Evolutionary conservation across 306 rosid genomes (phyloP).

Genomic region (Gastrolobium villosum): DNA sequence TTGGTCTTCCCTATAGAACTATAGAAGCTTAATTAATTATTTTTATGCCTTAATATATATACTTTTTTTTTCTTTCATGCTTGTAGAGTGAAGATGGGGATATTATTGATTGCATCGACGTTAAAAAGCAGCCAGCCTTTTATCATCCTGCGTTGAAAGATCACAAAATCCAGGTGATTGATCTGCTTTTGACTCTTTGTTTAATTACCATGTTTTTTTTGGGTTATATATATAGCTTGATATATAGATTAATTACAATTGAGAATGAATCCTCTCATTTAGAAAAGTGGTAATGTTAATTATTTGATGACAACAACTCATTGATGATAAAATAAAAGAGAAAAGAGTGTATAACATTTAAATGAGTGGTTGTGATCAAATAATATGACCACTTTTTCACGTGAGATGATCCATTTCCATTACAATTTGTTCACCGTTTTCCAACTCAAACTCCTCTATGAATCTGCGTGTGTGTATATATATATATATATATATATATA

Average conservation of each 20-base stretch:
- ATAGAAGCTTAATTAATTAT: neutral
- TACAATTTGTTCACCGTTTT: neutral
- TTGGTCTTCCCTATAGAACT: neutral
- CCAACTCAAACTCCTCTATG: neutral
- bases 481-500: neutral
- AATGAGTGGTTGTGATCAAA: too few relatives aligned
- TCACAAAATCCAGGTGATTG: constrained; percentile 73
- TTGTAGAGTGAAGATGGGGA: constrained; percentile 78
- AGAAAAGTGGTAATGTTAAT: too few relatives aligned
- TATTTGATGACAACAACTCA: too few relatives aligned
- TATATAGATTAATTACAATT: neutral
- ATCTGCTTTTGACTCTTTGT: neutral
- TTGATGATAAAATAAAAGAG: too few relatives aligned
- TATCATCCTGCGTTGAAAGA: constrained; percentile 68
- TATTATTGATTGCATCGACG: constrained; percentile 65
- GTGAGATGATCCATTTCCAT: too few relatives aligned
- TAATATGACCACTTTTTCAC: too few relatives aligned
- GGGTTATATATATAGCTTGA: neutral
- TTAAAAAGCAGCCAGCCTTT: constrained; percentile 70
- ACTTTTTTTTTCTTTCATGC: neutral
- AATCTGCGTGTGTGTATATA: neutral
- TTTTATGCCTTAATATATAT: neutral
- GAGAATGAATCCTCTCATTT: too few relatives aligned
- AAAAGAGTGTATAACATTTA: too few relatives aligned
- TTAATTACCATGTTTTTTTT: neutral